These are phyloP conservation scores for slime mould (Dictyostelium discoideum) DNA, from an alignment of 78 protist species.

Conservation along the genomic window dicty_2.7 NC_007088.5:60001-60500, in stretches of 20 bases:
- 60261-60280: conserved; percentile 54
- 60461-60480: not conserved
- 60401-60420: conserved; percentile 61
- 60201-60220: conserved; percentile 15
- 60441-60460: conserved; percentile 8
- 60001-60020: conserved; percentile 34
- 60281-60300: not conserved
- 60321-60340: conserved; percentile 78
- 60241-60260: conserved; percentile 78
- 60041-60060: conserved; percentile 63
- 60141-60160: conserved; percentile 28
- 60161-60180: conserved; percentile 46
- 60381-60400: conserved; percentile 18
- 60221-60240: conserved; percentile 34
- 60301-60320: conserved; percentile 37
- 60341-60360: conserved; percentile 62
- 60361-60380: conserved; percentile 61
- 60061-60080: conserved; percentile 74
- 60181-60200: conserved; percentile 11
- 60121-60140: conserved; percentile 13
- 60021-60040: conserved; percentile 20
- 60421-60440: conserved; percentile 46
- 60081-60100: conserved; percentile 36
- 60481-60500: conserved; percentile 36
- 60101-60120: not conserved